These are phyloP conservation scores for Globisporangium carolinianum DNA, from an alignment of 352 stramenopile genomes.

Conservation along the genomic window DNA sequence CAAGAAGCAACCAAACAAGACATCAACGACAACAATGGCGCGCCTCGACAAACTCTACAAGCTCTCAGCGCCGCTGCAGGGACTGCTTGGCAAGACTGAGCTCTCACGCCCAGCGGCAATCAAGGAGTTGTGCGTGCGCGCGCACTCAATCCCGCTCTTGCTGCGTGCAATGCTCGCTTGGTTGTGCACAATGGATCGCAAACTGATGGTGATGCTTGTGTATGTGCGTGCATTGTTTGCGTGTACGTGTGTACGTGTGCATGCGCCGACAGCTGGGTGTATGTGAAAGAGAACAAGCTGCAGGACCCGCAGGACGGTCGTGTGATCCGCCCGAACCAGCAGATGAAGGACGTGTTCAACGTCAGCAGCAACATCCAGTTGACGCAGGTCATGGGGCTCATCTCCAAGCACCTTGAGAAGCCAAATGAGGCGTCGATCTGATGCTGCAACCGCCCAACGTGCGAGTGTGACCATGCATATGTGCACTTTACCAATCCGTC, in stretches of 20 bases:
- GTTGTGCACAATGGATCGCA: not conserved
- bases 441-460: not conserved
- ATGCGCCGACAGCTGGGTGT: slow-evolving; percentile 38
- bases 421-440: slow-evolving; percentile 1
- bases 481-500: not conserved
- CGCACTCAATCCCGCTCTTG: no score
- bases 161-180: not conserved
- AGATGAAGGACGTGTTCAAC: slow-evolving; percentile 61
- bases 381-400: slow-evolving; percentile 60
- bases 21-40: slow-evolving; percentile 8
- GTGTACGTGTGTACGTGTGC: slow-evolving; percentile 2
- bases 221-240: not conserved
- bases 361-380: slow-evolving; percentile 61
- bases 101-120: slow-evolving; percentile 58
- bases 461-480: no score
- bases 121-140: slow-evolving; percentile 66
- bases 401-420: slow-evolving; percentile 69
- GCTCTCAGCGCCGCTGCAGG: slow-evolving; percentile 49
- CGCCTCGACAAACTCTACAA: slow-evolving; percentile 40
- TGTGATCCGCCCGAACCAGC: slow-evolving; percentile 57
- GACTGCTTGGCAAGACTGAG: slow-evolving; percentile 58
- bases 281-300: slow-evolving; percentile 72
- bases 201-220: not conserved
- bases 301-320: slow-evolving; percentile 64
- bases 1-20: slow-evolving; percentile 4